A percentile compares a stretch with the other conserved stretches of the same genome.
These are phyloP conservation scores for Quercus variabilis DNA, from an alignment of 306 rosid species.

Conservation along the genomic window DNA sequence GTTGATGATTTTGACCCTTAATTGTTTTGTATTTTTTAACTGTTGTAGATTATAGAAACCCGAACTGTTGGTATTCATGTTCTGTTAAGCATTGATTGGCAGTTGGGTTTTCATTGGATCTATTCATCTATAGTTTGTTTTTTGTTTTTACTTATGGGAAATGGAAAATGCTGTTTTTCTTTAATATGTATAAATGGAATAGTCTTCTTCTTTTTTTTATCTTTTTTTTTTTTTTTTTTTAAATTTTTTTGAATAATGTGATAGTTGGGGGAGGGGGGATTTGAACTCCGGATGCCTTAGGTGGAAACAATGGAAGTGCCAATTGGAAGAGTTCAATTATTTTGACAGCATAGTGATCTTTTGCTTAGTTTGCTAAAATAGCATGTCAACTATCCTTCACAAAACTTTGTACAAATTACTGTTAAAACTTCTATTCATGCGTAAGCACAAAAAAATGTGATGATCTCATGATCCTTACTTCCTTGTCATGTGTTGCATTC, in stretches of 20 bases:
- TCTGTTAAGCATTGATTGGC: background rate
- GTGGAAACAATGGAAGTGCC: no score
- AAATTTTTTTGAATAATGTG: background rate
- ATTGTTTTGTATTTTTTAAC: background rate
- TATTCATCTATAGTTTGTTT: background rate
- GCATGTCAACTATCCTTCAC: background rate
- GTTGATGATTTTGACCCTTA: background rate
- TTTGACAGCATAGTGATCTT: background rate
- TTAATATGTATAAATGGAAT: no score
- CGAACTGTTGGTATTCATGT: background rate
- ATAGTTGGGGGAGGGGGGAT: no score
- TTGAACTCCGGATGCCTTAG: no score
- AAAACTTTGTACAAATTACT: background rate
- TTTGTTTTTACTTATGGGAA: background rate
- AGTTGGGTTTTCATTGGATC: background rate
- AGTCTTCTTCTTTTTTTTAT: background rate
- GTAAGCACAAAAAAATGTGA: background rate
- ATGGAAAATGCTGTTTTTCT: background rate
- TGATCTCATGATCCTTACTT: background rate
- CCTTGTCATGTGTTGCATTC: background rate
- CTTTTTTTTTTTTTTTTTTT: no score
- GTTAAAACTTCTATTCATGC: background rate
- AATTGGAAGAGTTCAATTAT: background rate
- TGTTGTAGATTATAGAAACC: background rate
- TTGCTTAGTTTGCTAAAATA: background rate